Percentiles rank a stretch among this genome's conserved stretches.
These are phyloP conservation scores for Lunularia cruciata DNA, from an alignment of 225 moss, liverwort and hornwort genomes.

Conservation along the genomic window DNA sequence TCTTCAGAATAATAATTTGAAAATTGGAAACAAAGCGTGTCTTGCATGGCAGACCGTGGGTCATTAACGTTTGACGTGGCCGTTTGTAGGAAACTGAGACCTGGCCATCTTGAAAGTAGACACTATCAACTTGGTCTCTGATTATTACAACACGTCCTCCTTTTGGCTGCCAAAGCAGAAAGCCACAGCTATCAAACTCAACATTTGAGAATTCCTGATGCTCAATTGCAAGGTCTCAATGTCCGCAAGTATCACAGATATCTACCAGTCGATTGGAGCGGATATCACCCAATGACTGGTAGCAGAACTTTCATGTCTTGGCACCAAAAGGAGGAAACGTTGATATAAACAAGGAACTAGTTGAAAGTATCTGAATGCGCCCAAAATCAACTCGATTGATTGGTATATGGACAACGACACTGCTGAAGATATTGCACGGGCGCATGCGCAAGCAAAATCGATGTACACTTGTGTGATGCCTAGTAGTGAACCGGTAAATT, in stretches of 20 bases:
- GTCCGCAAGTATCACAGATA: not conserved
- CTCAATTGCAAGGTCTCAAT: not conserved
- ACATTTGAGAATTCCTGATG: not conserved
- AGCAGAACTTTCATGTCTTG: constrained; percentile 10
- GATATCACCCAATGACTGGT: too few species aligned
- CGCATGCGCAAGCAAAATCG: too few species aligned
- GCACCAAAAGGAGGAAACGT: constrained; percentile 20
- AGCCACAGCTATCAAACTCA: constrained; percentile 2
- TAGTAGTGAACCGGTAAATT: not conserved
- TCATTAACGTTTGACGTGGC: too few species aligned
- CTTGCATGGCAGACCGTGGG: too few species aligned
- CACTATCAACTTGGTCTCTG: constrained; percentile 5
- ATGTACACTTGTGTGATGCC: not conserved
- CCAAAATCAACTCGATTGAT: too few species aligned
- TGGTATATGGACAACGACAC: not conserved
- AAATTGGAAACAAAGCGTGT: too few species aligned
- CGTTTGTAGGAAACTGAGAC: too few species aligned
- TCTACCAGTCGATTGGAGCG: not conserved
- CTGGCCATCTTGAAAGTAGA: too few species aligned
- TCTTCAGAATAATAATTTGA: too few species aligned
- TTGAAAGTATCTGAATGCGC: not conserved
- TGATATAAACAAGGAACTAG: constrained; percentile 14
- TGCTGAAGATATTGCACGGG: too few species aligned
- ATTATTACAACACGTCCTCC: constrained; percentile 14
- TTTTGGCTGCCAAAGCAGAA: constrained; percentile 25